Conservation (phyloP, 2,329 filamentous ascomycete genomes). For the Mycocentrospora acerina region DNA sequence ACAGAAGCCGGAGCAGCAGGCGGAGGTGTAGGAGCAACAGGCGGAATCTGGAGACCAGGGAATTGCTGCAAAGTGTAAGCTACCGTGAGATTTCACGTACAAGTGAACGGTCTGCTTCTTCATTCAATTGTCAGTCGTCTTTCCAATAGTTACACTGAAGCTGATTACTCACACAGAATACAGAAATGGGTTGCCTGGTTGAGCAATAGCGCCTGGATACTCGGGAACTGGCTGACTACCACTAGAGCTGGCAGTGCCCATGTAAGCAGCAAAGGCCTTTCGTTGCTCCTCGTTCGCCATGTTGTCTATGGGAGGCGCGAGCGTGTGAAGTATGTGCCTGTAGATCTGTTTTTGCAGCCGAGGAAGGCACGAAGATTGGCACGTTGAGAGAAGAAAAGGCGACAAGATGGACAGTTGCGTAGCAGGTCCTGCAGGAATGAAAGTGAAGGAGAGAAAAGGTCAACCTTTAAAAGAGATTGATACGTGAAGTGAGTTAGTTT, state of each 20-base stretch:
- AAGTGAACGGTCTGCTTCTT: slow-evolving; percentile 13
- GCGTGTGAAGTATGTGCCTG: slow-evolving; percentile 2
- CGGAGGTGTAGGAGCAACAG: slow-evolving; percentile 31
- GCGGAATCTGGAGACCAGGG: slow-evolving; percentile 20
- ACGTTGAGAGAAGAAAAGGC: slow-evolving; percentile 6
- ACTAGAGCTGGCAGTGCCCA: slow-evolving; percentile 21
- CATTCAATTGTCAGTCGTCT: slow-evolving; percentile 8
- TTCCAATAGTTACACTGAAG: neutral
- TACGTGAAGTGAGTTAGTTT: slow-evolving; percentile 1
- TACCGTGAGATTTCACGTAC: neutral
- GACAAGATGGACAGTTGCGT: slow-evolving; percentile 1
- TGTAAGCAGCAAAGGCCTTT: slow-evolving; percentile 33
- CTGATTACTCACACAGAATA: slow-evolving; percentile 28
- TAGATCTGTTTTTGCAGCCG: neutral
- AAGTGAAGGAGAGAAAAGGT: slow-evolving; percentile 1
- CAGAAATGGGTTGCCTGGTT: slow-evolving; percentile 21
- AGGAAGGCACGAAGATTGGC: slow-evolving; percentile 12
- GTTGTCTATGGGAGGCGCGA: slow-evolving; percentile 16
- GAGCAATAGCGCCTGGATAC: slow-evolving; percentile 18
- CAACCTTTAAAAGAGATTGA: slow-evolving; percentile 1
- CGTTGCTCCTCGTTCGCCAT: slow-evolving; percentile 35
- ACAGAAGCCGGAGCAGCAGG: slow-evolving; percentile 22
- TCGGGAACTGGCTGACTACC: slow-evolving; percentile 18
- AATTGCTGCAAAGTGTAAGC: slow-evolving; percentile 23
- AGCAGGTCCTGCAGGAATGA: neutral